Conservation (phyloP, 2,329 filamentous ascomycete genomes). For the Neonectria neomacrospora region DNA sequence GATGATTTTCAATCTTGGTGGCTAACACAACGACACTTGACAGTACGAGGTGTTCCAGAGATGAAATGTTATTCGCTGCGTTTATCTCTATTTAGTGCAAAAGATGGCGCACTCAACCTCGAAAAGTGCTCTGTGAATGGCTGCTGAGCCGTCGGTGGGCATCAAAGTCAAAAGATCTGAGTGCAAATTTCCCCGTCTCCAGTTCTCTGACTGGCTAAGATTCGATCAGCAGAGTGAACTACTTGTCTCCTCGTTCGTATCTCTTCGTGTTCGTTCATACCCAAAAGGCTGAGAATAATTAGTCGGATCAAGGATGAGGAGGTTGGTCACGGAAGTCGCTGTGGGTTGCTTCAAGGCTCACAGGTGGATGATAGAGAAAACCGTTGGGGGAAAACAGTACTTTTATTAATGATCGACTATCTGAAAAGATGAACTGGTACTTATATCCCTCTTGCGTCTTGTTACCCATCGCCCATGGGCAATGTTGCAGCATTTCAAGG, state of each 20-base stretch:
- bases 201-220: background rate
- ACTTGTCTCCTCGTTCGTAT: constrained; percentile 21
- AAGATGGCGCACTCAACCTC: too few species aligned
- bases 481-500: background rate
- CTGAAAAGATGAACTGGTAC: constrained; percentile 18
- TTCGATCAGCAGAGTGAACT: background rate
- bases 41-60: background rate
- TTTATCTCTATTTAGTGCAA: too few species aligned
- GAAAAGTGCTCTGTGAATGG: too few species aligned
- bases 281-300: too few species aligned
- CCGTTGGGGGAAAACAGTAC: constrained; percentile 8
- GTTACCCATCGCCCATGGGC: background rate
- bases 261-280: constrained; percentile 22
- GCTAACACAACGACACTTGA: background rate
- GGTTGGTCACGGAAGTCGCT: too few species aligned
- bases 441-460: constrained; percentile 5
- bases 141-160: background rate
- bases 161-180: background rate
- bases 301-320: too few species aligned
- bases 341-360: background rate
- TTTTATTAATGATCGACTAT: constrained; percentile 26
- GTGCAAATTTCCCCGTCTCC: background rate
- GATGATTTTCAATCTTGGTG: too few species aligned
- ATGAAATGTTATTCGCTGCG: too few species aligned
- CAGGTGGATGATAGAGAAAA: background rate